These are phyloP conservation scores for Limnanthes douglasii DNA, from an alignment of 345 rosid species.

Conservation along the genomic window DNA sequence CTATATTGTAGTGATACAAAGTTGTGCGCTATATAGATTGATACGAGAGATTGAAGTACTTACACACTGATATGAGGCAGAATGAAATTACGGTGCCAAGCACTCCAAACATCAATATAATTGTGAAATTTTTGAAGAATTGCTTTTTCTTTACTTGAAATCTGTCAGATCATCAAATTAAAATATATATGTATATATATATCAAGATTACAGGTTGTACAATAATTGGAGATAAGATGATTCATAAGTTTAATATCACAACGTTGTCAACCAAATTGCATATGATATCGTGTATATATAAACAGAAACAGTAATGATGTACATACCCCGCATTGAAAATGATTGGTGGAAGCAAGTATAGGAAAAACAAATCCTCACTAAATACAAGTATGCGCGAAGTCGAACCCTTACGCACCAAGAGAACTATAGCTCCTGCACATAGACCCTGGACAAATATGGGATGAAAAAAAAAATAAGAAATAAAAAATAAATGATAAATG, in stretches of 20 bases:
- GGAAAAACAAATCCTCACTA: slow-evolving; percentile 71
- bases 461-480: too few relatives aligned
- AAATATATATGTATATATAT: too few relatives aligned
- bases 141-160: slow-evolving; percentile 77
- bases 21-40: neutral
- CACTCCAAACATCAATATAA: slow-evolving; percentile 50
- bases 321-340: too few relatives aligned
- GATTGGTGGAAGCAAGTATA: slow-evolving; percentile 63
- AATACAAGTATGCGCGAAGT: slow-evolving; percentile 21
- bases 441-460: slow-evolving; percentile 36
- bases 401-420: slow-evolving; percentile 23
- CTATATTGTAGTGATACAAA: neutral
- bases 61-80: slow-evolving; percentile 48
- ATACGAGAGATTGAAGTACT: slow-evolving; percentile 5
- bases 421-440: slow-evolving; percentile 37
- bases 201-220: too few relatives aligned
- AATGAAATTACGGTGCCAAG: slow-evolving; percentile 57
- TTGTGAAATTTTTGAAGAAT: slow-evolving; percentile 59
- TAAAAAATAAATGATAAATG: too few relatives aligned
- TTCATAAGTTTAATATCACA: neutral
- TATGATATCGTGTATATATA: too few relatives aligned
- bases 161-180: too few relatives aligned
- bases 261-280: neutral
- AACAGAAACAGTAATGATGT: slow-evolving; percentile 11
- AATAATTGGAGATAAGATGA: slow-evolving; percentile 9